Evolutionary conservation across 768 basidiomycete genomes (phyloP), one percentile per base, ranked within the genome.

Genomic region (Pleurotus djamor): DNA sequence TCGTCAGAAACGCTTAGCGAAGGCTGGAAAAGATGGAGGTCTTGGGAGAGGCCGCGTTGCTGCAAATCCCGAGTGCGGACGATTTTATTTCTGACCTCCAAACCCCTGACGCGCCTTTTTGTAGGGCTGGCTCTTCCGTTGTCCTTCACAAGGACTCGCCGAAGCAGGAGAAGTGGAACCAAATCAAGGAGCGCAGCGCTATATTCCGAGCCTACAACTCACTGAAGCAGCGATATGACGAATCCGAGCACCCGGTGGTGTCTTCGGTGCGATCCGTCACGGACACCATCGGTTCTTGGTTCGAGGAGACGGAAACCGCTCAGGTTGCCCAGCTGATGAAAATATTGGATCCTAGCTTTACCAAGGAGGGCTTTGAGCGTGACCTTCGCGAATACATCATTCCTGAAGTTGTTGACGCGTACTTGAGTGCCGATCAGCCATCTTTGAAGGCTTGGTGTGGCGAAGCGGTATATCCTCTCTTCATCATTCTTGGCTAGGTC

Each of bases 261-360:
- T 83, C 87, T 4, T 85, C 88, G 13, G 68, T 97, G 58, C 90
- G 97, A 41, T 81, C 84, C 5, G 88, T 97, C 52, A 96, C 95
- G 1, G 81, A 87, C 45, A 90, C 89, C 0, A 80, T 99, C 52
- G 94, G 92, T 2, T 85, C 89, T 2, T 93, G 90, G 87, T 94
- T 94, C 66, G 96, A 98, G 60, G 97, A 99, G 77, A 99, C 92
- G 68, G 97, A 99, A 77, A 95, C 90, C 48, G 97, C 97, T n/a
- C 91, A 92, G 71, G 96, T 98, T 34, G 87, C 89, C 67, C 83
- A 92, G 60, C 73, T 88, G 68, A 92, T 98, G 86, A 91, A 87
- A 71, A 70, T 78, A n/a, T 78, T 98, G 68, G 97, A 99, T 71
- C 94, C 97, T 4, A 70, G 74, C 32, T 99, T 97, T 75, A 87